A percentile compares a stretch with the other conserved stretches of the same genome.
Evolutionary conservation across 2,329 filamentous ascomycete species (phyloP).

Genomic region (Fusarium protoensiforme): DNA sequence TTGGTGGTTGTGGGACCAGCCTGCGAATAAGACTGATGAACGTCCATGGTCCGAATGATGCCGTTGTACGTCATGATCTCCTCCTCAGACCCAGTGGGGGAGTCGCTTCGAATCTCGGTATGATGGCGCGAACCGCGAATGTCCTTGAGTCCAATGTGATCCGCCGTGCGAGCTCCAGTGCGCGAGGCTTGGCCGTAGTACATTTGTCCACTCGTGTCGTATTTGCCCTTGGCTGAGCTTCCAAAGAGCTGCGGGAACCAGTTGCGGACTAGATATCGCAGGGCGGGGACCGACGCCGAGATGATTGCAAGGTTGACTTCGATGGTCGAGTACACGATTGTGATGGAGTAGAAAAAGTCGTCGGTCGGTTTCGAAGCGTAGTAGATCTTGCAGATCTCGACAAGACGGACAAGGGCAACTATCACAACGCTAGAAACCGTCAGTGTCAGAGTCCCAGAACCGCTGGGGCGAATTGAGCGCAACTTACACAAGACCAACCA

Average conservation of each 20-base stretch:
- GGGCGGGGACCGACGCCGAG: conserved; percentile 49
- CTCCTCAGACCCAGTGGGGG: conserved; percentile 49
- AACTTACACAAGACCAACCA: conserved; percentile 50
- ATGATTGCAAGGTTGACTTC: conserved; percentile 52
- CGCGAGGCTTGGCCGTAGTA: conserved; percentile 22
- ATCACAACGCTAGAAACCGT: conserved; percentile 42
- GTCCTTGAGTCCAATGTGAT: conserved; percentile 36
- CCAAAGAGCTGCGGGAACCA: conserved; percentile 48
- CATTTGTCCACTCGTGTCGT: conserved; percentile 11
- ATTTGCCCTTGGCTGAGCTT: conserved; percentile 15
- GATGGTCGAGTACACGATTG: conserved; percentile 46
- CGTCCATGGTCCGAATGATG: conserved; percentile 39
- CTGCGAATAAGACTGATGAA: conserved; percentile 14
- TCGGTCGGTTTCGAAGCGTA: conserved; percentile 15
- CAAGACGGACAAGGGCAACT: conserved; percentile 45
- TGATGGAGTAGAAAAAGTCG: conserved; percentile 44
- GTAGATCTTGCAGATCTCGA: conserved; percentile 32
- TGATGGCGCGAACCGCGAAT: conserved; percentile 32
- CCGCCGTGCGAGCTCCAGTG: conserved; percentile 3
- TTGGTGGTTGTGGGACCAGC: conserved; percentile 5
- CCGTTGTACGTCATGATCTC: conserved; percentile 53
- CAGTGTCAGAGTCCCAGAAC: neutral
- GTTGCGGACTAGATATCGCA: conserved; percentile 46
- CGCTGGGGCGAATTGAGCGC: too few relatives aligned
- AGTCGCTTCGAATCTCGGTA: conserved; percentile 48